Evolutionary conservation across 176 grass and related monocot genomes (phyloP), one percentile per base, ranked within the genome.

Genomic region (Phyllostachys edulis): DNA sequence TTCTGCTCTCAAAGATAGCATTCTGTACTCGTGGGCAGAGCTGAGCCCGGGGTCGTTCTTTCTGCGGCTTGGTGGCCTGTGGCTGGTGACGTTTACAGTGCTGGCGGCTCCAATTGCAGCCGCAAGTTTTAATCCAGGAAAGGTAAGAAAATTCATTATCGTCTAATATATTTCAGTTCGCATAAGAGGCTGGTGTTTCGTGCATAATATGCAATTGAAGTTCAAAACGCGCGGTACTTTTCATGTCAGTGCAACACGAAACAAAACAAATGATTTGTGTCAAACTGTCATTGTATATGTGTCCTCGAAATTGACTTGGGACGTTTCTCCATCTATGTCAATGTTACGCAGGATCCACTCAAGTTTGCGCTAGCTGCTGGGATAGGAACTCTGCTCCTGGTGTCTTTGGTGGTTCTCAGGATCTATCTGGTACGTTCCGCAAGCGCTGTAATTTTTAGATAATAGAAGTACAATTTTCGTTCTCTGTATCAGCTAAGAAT

Each of bases 1-100:
- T 50, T 93, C 92, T 40, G 89, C 90, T 62, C 85, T 98, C 85
- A 98, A 95, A 78, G 89, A 91, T 47, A 83, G 93, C 59, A 83
- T 20, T 17, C 80, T 98, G 38, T 98, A 98, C 80, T 93, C 96
- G 70, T 98, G 96, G 96, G 96, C 93, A 9, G 96, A 91, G 64
- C 76, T 98, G 67, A 93, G 82, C 39, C 93, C 91, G 0, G 82
- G 87, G 6, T 91, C 89, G 16, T 92, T 98, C 85, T 95, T 98
- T 62, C 37, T 95, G 42, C 87, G 96, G 24, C 91, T 98, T 5
- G 91, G 96, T 20, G 47, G 93, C 73, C 83, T 98, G 18, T 95
- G 92, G 46, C 77, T 95, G 6, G 34, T 91, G 17, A 98, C 96
- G 12, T 98, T 95, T 80, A 93, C 87, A 14, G 80, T 91, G 29